Conservation (phyloP, 768 basidiomycete genomes). For the Mrakia gelida region DNA sequence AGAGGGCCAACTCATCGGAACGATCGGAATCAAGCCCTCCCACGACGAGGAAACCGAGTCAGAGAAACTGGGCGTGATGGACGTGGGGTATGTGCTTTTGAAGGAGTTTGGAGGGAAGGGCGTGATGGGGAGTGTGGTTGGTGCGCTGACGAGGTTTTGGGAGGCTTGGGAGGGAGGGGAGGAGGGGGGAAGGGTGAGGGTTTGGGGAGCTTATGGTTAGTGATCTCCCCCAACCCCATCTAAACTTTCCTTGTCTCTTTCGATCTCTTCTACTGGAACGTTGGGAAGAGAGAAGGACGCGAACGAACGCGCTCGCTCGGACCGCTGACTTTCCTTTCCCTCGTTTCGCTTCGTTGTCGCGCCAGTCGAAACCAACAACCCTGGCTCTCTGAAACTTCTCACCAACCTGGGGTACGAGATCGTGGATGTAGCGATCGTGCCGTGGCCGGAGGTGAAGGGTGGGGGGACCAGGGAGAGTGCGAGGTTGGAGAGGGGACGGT, state of each 20-base stretch:
- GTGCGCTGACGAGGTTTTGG: not conserved
- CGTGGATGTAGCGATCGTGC: not conserved
- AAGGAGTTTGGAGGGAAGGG: not conserved
- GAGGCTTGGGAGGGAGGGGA: not conserved
- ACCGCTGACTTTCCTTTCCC: not conserved
- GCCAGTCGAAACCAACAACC: not conserved
- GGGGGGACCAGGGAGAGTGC: constrained; percentile 1
- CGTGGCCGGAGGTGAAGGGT: constrained; percentile 11
- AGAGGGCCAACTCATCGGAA: not conserved
- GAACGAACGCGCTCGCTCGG: too few species aligned
- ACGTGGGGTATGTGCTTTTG: not conserved
- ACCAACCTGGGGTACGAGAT: constrained; percentile 8
- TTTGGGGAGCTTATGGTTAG: not conserved
- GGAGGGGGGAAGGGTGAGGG: not conserved
- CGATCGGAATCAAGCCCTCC: not conserved
- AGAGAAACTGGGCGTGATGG: not conserved
- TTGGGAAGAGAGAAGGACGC: not conserved
- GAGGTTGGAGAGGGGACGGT: constrained; percentile 14
- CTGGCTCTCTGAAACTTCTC: not conserved
- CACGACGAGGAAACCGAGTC: not conserved
- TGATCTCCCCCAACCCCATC: too few species aligned
- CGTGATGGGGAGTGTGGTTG: not conserved
- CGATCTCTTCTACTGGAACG: too few species aligned
- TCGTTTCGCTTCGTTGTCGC: not conserved
- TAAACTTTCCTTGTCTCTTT: too few species aligned